Percentiles rank a stretch among this genome's conserved stretches.
phyloP scores from a whole-genome alignment of 139 green algal species.

The Pseudopediastrum boryanum region DNA sequence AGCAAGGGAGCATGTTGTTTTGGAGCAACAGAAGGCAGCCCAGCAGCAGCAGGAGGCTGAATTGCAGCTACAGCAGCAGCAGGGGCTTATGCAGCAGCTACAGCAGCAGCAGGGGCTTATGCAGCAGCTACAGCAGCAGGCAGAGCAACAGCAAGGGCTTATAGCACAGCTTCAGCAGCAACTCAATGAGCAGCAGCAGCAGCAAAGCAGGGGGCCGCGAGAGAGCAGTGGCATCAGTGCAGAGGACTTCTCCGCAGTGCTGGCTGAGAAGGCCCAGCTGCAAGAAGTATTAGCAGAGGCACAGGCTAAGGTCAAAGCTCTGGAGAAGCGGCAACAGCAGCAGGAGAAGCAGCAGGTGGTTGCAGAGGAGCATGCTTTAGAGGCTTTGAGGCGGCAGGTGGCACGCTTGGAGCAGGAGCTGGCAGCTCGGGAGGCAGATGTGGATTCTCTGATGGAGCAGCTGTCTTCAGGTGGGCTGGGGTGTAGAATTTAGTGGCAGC shows the following conservation, averaged over 20 bases:
- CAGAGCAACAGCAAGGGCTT: too few species aligned
- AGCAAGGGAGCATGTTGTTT: neutral
- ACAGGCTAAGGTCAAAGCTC: neutral
- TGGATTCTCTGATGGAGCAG: neutral
- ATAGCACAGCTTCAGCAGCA: neutral
- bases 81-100: neutral
- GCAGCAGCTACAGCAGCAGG: conserved; percentile 22
- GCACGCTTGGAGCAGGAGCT: conserved; percentile 12
- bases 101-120: conserved; percentile 26
- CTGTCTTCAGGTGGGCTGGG: neutral
- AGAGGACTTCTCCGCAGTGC: neutral
- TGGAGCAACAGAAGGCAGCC: neutral
- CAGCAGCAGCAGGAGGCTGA: conserved; percentile 4
- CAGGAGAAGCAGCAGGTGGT: conserved; percentile 2
- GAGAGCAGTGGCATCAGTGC: neutral
- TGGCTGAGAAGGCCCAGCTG: neutral
- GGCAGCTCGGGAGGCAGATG: neutral
- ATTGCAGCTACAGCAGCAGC: neutral
- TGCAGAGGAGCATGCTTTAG: neutral
- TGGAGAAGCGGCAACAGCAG: neutral
- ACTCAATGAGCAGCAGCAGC: neutral
- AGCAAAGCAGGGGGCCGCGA: neutral
- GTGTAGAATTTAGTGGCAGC: neutral
- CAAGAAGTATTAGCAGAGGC: neutral
- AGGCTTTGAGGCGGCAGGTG: conserved; percentile 2